Conservation (phyloP, 371 early-diverging fungal species). For the Dichotomocladium elegans region DNA sequence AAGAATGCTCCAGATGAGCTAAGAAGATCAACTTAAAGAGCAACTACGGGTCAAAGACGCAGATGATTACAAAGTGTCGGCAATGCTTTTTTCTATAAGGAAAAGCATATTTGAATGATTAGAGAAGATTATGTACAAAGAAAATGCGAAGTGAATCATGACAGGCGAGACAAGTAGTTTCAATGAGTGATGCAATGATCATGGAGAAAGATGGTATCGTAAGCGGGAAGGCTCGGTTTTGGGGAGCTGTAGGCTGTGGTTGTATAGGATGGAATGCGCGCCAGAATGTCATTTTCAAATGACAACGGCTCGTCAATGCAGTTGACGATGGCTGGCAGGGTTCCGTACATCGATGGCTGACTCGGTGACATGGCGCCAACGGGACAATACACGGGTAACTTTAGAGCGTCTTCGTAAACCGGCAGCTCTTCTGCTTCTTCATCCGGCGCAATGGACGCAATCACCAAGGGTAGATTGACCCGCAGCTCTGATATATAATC, state of each 20-base stretch:
- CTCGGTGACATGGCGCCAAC: conserved; percentile 34
- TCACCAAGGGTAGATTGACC: conserved; percentile 32
- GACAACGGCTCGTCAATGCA: conserved; percentile 59
- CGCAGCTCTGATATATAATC: conserved; percentile 44
- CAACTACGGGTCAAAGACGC: too few relatives aligned
- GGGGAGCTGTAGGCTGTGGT: conserved; percentile 23
- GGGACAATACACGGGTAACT: too few relatives aligned
- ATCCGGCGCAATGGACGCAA: conserved; percentile 27
- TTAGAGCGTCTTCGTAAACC: conserved; percentile 46
- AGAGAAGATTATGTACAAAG: too few relatives aligned
- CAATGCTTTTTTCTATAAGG: too few relatives aligned
- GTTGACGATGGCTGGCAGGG: conserved; percentile 29
- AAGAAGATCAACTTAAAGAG: too few relatives aligned
- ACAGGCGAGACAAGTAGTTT: too few relatives aligned
- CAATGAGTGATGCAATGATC: too few relatives aligned
- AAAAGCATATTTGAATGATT: too few relatives aligned
- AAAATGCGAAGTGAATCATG: too few relatives aligned
- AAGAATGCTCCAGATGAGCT: too few relatives aligned
- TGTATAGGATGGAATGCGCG: conserved; percentile 23
- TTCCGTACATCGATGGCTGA: conserved; percentile 21
- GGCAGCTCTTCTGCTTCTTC: conserved; percentile 37
- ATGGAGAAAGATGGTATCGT: conserved; percentile 29
- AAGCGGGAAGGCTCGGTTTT: conserved; percentile 28
- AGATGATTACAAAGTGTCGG: too few relatives aligned
- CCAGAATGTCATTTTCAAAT: conserved; percentile 37